These are phyloP conservation scores for Mortierella alpina DNA, from an alignment of 192 early-diverging fungal species.

Conservation along the genomic window DNA sequence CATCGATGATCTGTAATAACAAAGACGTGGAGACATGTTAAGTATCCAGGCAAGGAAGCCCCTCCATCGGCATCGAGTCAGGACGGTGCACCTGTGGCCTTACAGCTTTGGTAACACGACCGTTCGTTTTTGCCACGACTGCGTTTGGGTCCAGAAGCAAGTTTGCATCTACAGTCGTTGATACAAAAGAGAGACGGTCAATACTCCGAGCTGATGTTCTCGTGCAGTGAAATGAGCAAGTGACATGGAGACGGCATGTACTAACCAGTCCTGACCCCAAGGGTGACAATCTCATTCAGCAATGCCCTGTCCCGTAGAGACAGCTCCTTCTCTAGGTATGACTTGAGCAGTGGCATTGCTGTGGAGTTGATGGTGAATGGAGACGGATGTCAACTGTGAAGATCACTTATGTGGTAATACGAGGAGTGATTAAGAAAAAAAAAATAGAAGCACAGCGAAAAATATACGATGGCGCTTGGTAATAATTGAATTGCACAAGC, in stretches of 20 bases:
- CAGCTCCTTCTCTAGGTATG: slow-evolving; percentile 20
- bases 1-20: slow-evolving; percentile 21
- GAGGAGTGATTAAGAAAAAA: too few species aligned
- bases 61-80: neutral
- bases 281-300: slow-evolving; percentile 24
- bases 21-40: neutral
- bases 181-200: too few species aligned
- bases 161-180: slow-evolving; percentile 11
- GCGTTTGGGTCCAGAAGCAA: slow-evolving; percentile 40
- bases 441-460: too few species aligned
- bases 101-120: slow-evolving; percentile 23
- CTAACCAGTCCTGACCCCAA: slow-evolving; percentile 46
- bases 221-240: too few species aligned
- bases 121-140: slow-evolving; percentile 30
- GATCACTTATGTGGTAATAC: too few species aligned
- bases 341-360: slow-evolving; percentile 27
- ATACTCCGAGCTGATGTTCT: too few species aligned
- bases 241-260: neutral
- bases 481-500: too few species aligned
- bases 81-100: neutral
- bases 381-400: neutral
- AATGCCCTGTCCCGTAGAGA: slow-evolving; percentile 13
- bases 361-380: neutral
- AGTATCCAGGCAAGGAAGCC: neutral
- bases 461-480: too few species aligned